These are phyloP conservation scores for Blastomyces percursus DNA, from an alignment of 2,329 filamentous ascomycete species.

Conservation along the genomic window DNA sequence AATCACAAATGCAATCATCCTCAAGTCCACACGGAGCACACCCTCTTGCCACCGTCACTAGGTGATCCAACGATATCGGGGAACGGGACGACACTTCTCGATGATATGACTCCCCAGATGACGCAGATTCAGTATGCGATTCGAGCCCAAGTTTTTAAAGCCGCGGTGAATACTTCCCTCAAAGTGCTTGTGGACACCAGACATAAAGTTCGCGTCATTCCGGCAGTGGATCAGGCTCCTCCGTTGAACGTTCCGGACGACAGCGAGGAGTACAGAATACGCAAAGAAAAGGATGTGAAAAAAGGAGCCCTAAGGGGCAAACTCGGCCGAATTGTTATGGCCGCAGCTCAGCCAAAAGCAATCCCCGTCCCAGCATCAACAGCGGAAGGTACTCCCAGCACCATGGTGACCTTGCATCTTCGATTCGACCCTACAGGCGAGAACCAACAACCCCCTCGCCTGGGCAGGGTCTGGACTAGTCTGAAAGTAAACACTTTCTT, in stretches of 20 bases:
- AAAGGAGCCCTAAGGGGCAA: conserved; percentile 49
- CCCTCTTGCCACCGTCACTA: conserved; percentile 50
- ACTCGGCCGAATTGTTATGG: conserved; percentile 47
- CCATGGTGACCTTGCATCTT: conserved; percentile 45
- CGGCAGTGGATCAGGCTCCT: conserved; percentile 48
- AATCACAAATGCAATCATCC: conserved; percentile 42
- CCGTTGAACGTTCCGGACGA: conserved; percentile 43
- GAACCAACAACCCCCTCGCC: conserved; percentile 40
- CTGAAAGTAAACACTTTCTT: conserved; percentile 50
- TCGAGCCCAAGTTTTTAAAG: conserved; percentile 37
- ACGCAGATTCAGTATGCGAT: conserved; percentile 48
- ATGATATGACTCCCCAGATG: conserved; percentile 55
- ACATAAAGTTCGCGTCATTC: conserved; percentile 50
- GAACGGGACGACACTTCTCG: conserved; percentile 41
- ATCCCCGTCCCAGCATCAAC: conserved; percentile 38
- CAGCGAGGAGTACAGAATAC: conserved; percentile 40
- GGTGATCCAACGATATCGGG: conserved; percentile 47
- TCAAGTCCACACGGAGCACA: conserved; percentile 45
- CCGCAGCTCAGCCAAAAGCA: conserved; percentile 47
- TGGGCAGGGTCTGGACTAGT: conserved; percentile 43
- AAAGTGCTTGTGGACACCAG: conserved; percentile 40
- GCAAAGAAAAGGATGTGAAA: conserved; percentile 49
- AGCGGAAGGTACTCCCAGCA: conserved; percentile 33
- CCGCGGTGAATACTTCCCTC: conserved; percentile 27
- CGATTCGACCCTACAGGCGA: conserved; percentile 50